Conservation (phyloP, 371 early-diverging fungal genomes). For the Entomophthora muscae region DNA sequence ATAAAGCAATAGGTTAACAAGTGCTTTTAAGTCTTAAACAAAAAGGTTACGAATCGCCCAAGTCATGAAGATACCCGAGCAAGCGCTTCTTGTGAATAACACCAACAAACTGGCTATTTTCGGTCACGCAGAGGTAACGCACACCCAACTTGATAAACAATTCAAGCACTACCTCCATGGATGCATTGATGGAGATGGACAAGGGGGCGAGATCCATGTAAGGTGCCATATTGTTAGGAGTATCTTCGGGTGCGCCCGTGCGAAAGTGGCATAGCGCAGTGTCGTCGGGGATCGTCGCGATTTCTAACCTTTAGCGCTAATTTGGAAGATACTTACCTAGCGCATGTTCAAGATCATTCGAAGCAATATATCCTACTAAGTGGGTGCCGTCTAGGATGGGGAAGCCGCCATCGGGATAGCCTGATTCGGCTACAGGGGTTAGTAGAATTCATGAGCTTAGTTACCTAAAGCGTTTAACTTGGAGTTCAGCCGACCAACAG, state of each 20-base stretch:
- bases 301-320: neutral
- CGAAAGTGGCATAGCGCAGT: neutral
- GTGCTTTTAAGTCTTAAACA: too few relatives aligned
- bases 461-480: constrained; percentile 22
- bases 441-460: constrained; percentile 10
- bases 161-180: constrained; percentile 75
- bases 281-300: neutral
- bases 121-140: constrained; percentile 35
- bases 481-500: constrained; percentile 30
- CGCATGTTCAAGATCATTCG: constrained; percentile 64
- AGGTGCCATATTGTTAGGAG: constrained; percentile 38
- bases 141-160: constrained; percentile 69
- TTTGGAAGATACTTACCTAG: constrained; percentile 16
- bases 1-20: too few relatives aligned
- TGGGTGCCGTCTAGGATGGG: constrained; percentile 53
- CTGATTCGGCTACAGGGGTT: constrained; percentile 22
- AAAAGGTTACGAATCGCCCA: constrained; percentile 7
- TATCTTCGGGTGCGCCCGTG: constrained; percentile 5
- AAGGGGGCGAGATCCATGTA: constrained; percentile 73
- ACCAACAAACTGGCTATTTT: constrained; percentile 43
- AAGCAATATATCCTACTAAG: constrained; percentile 71
- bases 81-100: constrained; percentile 58
- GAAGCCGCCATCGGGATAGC: constrained; percentile 62
- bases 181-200: constrained; percentile 43
- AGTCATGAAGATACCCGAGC: constrained; percentile 37